These are phyloP conservation scores for Rhizopus delemar DNA, from an alignment of 371 early-diverging fungal species.

Conservation along the genomic window DNA sequence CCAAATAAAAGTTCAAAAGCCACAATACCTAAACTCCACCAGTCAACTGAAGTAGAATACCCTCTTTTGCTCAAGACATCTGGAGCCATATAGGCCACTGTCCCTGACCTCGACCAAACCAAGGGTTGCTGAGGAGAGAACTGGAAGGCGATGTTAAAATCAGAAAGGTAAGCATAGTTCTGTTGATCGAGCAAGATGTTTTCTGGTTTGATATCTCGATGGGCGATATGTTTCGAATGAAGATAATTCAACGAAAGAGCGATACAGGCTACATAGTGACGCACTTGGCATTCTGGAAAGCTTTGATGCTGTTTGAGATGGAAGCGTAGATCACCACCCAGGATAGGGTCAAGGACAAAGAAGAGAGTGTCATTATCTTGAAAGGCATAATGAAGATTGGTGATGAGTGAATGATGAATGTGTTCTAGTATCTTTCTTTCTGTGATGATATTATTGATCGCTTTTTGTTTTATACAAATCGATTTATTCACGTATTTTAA, in stretches of 20 bases:
- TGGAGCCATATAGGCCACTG: conserved; percentile 78
- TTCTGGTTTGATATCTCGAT: conserved; percentile 88
- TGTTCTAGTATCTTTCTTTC: conserved; percentile 54
- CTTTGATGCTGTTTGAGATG: conserved; percentile 62
- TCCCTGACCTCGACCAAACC: conserved; percentile 65
- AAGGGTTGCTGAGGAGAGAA: conserved; percentile 56
- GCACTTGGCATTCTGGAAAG: conserved; percentile 68
- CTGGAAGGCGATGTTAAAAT: conserved; percentile 81
- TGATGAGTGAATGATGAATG: conserved; percentile 47
- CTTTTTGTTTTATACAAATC: conserved; percentile 52
- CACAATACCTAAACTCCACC: conserved; percentile 89
- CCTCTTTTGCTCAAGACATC: conserved; percentile 73
- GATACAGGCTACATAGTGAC: conserved; percentile 77
- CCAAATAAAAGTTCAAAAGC: conserved; percentile 80
- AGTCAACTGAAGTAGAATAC: conserved; percentile 72
- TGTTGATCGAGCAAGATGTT: conserved; percentile 83
- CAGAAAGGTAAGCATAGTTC: conserved; percentile 84
- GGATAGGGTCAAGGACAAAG: conserved; percentile 74
- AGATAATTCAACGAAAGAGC: conserved; percentile 70
- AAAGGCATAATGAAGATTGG: conserved; percentile 74
- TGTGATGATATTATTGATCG: conserved; percentile 51
- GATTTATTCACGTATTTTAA: conserved; percentile 59
- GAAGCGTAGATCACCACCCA: conserved; percentile 85
- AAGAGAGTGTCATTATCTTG: conserved; percentile 78
- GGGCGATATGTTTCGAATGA: conserved; percentile 60